Base-by-base conservation (phyloP, 1,284 basidiomycete species). In the Fomes fomentarius region DNA sequence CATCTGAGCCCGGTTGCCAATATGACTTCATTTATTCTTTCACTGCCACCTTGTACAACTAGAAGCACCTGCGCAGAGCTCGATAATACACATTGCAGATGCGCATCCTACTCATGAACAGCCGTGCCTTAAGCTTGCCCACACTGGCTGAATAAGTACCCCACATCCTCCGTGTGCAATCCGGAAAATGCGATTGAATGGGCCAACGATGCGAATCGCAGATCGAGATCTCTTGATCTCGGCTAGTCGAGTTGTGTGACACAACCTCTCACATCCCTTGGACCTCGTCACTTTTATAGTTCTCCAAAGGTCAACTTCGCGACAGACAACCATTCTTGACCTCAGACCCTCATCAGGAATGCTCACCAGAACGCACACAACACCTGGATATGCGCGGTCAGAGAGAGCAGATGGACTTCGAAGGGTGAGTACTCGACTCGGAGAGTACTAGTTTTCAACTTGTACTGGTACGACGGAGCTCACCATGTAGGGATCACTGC, bases 181-280 rank as follows among this genome's bases (percentile, higher is more conserved):
- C 9, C 33, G 30, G 44, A 41, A 26, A 38, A 28, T 50, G 54
- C 43, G 51, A 54, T 59, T 52, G 44, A 25, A 15, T 10, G 41
- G 22, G 11, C 22, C n/a, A n/a, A 28, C 11, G 37, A 15, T 19
- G n/a, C 53, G 8, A 38, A 47, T 47, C 39, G 24, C 2, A 10
- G 9, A 52, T 51, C 54, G 47, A 47, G 52, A 56, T 60, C 39
- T 9, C 14, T 48, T 35, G 56, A 58, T 58, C 56, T 47, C 50
- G 53, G 53, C 46, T 51, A 44, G 28, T 30, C 30, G 45, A 41
- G 49, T 31, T 15, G 25, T 33, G 39, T 17, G 37, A 15, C 26
- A 28, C n/a, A 31, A 30, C 26, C 11, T 19, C 26, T 8, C n/a
- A 8, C n/a, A 2, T 4, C 12, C 9, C 19, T 28, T 31, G 7